These are phyloP conservation scores for Penicillium sp. DNA, from an alignment of 2,329 filamentous ascomycete species.

Conservation along the genomic window DNA sequence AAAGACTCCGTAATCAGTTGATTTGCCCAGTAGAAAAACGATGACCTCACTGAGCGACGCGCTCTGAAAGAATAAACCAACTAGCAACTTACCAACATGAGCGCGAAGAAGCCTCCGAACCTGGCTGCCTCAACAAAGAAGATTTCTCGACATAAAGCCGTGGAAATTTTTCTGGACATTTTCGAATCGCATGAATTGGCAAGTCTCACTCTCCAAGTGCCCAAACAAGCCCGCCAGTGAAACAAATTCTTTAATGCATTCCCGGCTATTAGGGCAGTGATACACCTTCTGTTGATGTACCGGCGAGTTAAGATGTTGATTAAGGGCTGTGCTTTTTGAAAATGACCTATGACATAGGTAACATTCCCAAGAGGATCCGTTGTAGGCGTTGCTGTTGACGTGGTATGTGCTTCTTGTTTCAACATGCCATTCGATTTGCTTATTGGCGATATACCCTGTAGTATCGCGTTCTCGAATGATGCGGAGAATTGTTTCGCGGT, in stretches of 20 bases:
- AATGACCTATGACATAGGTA: conserved; percentile 55
- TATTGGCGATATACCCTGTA: conserved; percentile 55
- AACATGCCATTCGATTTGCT: conserved; percentile 53
- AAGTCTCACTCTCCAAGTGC: conserved; percentile 53
- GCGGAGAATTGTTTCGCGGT: conserved; percentile 55
- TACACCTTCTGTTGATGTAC: conserved; percentile 55
- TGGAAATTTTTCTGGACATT: conserved; percentile 35
- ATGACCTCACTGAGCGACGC: too few relatives aligned
- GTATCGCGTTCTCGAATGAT: conserved; percentile 54
- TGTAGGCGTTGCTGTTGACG: conserved; percentile 51
- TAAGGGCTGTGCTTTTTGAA: not conserved
- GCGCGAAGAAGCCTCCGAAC: too few relatives aligned
- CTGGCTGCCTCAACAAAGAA: too few relatives aligned
- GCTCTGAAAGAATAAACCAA: too few relatives aligned
- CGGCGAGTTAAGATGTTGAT: conserved; percentile 59
- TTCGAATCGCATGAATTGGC: conserved; percentile 46
- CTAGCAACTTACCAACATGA: too few relatives aligned
- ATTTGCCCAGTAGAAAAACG: too few relatives aligned
- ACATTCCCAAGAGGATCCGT: conserved; percentile 55
- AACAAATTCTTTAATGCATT: conserved; percentile 43
- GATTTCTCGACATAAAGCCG: too few relatives aligned
- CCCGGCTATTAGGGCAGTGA: conserved; percentile 44
- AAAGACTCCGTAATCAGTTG: too few relatives aligned
- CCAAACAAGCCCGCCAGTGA: conserved; percentile 48
- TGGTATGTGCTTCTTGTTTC: conserved; percentile 35